Evolutionary conservation across 768 basidiomycete species (phyloP).

Genomic region (Kwoniella newhampshirensis): DNA sequence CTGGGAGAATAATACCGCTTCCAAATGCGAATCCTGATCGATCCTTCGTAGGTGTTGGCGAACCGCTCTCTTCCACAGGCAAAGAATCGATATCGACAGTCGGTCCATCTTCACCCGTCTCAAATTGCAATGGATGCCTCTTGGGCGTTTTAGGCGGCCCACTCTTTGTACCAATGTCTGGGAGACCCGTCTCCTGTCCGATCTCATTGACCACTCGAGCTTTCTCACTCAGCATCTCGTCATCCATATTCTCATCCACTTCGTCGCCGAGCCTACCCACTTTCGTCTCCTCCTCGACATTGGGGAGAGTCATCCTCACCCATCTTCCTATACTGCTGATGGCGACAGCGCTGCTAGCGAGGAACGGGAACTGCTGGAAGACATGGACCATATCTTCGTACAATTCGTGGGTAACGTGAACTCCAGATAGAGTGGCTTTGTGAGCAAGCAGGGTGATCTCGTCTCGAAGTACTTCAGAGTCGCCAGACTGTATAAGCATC

Average conservation of each 20-base stretch:
- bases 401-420: constrained; percentile 79
- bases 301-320: constrained; percentile 36
- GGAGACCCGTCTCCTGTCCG: constrained; percentile 10
- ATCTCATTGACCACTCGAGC: constrained; percentile 13
- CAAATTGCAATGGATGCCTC: constrained; percentile 2
- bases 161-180: constrained; percentile 7
- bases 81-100: constrained; percentile 23
- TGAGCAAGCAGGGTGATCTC: constrained; percentile 88
- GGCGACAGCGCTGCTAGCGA: constrained; percentile 42
- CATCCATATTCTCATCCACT: constrained; percentile 1
- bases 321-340: constrained; percentile 45
- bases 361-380: constrained; percentile 79
- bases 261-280: constrained; percentile 16
- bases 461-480: constrained; percentile 91
- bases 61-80: neutral
- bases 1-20: neutral
- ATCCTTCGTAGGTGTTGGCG: neutral
- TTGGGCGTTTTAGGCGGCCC: constrained; percentile 8
- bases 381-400: constrained; percentile 94
- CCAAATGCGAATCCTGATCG: neutral
- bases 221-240: constrained; percentile 11
- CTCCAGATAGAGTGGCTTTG: constrained; percentile 84
- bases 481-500: constrained; percentile 84
- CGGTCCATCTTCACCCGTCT: constrained; percentile 9
- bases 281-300: constrained; percentile 31